Conservation (phyloP, 345 rosid species). For the Salix koriyanagi region DNA sequence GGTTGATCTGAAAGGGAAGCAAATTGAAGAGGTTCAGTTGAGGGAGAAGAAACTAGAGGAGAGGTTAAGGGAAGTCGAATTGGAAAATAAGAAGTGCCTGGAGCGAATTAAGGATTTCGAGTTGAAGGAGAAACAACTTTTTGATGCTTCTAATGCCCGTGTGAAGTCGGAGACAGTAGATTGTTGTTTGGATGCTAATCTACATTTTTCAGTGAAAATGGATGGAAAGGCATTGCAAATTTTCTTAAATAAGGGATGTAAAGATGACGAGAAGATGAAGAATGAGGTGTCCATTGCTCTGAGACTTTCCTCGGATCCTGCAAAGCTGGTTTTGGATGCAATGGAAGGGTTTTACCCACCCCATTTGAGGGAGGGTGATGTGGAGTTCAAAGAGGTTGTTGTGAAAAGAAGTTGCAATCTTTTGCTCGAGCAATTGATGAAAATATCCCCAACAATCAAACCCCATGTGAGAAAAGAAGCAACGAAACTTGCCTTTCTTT, state of each 20-base stretch:
- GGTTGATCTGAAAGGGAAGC: conserved; percentile 1
- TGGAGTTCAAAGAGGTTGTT: conserved; percentile 26
- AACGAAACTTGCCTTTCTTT: conserved; percentile 26
- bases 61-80: conserved; percentile 10
- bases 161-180: conserved; percentile 13
- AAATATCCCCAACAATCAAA: conserved; percentile 29
- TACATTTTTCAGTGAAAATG: conserved; percentile 2
- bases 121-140: conserved; percentile 14
- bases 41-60: conserved; percentile 28
- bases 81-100: conserved; percentile 15
- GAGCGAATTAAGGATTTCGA: conserved; percentile 27
- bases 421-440: conserved; percentile 46
- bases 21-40: conserved; percentile 14
- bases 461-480: conserved; percentile 39
- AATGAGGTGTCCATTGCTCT: conserved; percentile 24
- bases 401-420: conserved; percentile 42
- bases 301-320: conserved; percentile 41
- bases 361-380: conserved; percentile 23
- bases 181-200: conserved; percentile 2
- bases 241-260: conserved; percentile 41
- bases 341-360: conserved; percentile 41
- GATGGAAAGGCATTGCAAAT: conserved; percentile 47
- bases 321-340: conserved; percentile 57
- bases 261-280: conserved; percentile 26
- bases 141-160: not conserved